Evolutionary conservation across 169 alveolate species (phyloP), one percentile per base, ranked within the genome.

Genomic region (Babesia ovata): DNA sequence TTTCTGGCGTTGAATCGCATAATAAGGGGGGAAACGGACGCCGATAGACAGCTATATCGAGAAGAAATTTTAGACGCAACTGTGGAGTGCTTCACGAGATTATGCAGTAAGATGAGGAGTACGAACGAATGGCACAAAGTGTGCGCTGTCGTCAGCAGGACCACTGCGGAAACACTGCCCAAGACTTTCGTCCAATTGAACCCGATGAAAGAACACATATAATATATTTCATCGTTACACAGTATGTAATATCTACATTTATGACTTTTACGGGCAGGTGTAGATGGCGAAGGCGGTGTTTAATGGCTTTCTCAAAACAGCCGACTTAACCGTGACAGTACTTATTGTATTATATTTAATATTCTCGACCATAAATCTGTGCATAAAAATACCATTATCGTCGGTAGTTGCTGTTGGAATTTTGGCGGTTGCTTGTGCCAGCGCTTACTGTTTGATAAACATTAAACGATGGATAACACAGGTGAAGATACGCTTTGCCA

Each of bases 11-110:
- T 83, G 33, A 61, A 62, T 26, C 79, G 90, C 19, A 39, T 65
- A 13, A 52, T 83, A 29, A 74, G 70, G 72, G 78, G 84, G 10
- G 86, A 83, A 75, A 66, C 82, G 16, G 83, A 73, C 53, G 86
- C 45, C n/a, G 59, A 48, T 29, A 66, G 81, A 24, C 84, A 60
- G 54, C n/a, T 60, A 42, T 62, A 52, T 24, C 63, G 90, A 24
- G 77, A 70, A 59, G 90, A 74, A 22, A 70, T 83, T 6, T 24
- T 83, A 14, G 59, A 75, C 7, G 81, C 83, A 6, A 63, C 70
- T n/a, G 60, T 63, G 42, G 84, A 83, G 26, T 65, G 72, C n/a
- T 83, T 83, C 60, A 57, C 72, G 11, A 61, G 79, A 24, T 33
- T 81, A 45, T 36, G 19, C 21, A 49, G n/a, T 28, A 54, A 59